phyloP scores from a whole-genome alignment of 441 rosid species.

The Euphorbia celastroides region DNA sequence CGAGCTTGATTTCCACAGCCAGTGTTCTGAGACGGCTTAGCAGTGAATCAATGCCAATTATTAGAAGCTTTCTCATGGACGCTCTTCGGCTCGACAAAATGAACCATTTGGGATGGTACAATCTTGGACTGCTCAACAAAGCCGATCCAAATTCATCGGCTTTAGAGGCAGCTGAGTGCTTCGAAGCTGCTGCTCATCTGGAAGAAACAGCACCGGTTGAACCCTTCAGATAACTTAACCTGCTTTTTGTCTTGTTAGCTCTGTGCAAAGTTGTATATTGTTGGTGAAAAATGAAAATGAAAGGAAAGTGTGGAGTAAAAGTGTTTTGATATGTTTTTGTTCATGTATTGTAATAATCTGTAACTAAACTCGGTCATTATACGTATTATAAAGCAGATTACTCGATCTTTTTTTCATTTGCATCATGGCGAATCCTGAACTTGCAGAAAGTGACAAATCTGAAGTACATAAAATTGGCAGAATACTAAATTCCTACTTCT shows the following conservation, averaged over 20 bases:
- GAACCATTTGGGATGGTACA: conserved; percentile 72
- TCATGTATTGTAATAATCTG: conserved; percentile 13
- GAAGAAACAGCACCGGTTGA: conserved; percentile 76
- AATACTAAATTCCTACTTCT: conserved; percentile 30
- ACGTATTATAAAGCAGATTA: not conserved
- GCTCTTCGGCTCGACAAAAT: conserved; percentile 65
- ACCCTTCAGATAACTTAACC: conserved; percentile 58
- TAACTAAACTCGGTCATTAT: not conserved
- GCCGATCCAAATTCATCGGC: conserved; percentile 39
- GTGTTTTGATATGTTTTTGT: not conserved
- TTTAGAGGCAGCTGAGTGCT: conserved; percentile 69
- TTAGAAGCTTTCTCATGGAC: conserved; percentile 73
- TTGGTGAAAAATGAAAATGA: not conserved
- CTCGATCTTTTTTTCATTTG: too few species aligned
- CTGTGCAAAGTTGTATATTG: conserved; percentile 16
- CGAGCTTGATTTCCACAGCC: conserved; percentile 73
- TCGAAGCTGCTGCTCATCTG: conserved; percentile 62
- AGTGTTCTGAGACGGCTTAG: conserved; percentile 47
- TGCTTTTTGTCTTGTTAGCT: not conserved
- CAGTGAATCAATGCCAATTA: conserved; percentile 32
- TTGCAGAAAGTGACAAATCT: too few species aligned
- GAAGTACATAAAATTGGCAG: not conserved
- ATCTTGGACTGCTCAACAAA: conserved; percentile 64
- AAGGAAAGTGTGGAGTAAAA: not conserved
- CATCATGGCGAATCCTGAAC: too few species aligned